Evolutionary conservation across 2,329 filamentous ascomycete genomes (phyloP), one percentile per base, ranked within the genome.

Genomic region (Calonectria hongkongensis): DNA sequence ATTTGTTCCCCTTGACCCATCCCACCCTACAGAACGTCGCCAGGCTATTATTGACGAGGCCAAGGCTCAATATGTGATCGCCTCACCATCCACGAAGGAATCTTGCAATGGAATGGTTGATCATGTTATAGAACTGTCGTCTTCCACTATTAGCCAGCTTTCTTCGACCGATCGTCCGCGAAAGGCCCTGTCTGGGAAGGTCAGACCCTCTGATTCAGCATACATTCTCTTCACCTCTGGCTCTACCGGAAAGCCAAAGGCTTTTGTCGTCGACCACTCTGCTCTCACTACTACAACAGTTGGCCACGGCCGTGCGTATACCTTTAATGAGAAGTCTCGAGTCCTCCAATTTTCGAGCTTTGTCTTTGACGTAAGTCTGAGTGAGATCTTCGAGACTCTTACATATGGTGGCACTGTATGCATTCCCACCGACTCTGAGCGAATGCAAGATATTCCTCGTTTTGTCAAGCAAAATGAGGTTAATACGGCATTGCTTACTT

Each of bases 171-270:
- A 10, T n/a, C 27, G 39, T 30, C 25, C 12, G 12, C 33, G 51
- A 18, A 25, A 30, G 4, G n/a, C 21, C 25, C 4, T 68, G 10
- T 25, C n/a, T 13, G 33, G 18, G n/a, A 51, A 41, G 12, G 43
- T 47, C 5, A 41, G 18, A 9, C 58, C 70, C 9, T 56, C 45
- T 2, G 25, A 62, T 48, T 41, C 58, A 2, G 60, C 66, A 1
- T 82, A 82, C 56, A 86, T 88, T 72, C 86, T 89, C 75, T 90
- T 90, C 78, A 91, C 89, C 7, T 90, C 88, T 3, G 89, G 89
- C 33, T 89, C 86, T 39, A 90, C 89, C 0, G 89, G 89, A 15
- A 83, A 83, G 27, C 89, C 89, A 0, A 91, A 91, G 79, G 88
- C 88, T 27, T 87, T 89, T 27, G 83, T 88, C 33, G 66, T 81